Conservation (phyloP, 1,139 yeast species). For the Debaryomyces singareniensis region DNA sequence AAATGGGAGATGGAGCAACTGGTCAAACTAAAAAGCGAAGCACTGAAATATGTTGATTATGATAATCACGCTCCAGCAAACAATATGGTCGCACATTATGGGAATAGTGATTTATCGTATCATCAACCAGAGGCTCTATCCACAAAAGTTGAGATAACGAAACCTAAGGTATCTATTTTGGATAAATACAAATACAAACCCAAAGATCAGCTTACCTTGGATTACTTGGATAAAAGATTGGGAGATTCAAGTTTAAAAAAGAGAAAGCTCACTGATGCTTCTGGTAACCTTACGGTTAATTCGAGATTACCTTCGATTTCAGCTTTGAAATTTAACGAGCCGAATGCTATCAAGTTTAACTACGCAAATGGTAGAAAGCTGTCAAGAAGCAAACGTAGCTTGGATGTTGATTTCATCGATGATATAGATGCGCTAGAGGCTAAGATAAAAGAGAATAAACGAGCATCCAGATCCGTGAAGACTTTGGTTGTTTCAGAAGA, state of each 20-base stretch:
- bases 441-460: conserved; percentile 28
- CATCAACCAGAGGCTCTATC: conserved; percentile 16
- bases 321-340: background rate
- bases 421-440: conserved; percentile 37
- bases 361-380: background rate
- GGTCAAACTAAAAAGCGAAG: no score
- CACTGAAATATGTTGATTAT: no score
- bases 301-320: background rate
- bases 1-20: background rate
- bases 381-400: conserved; percentile 1
- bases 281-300: conserved; percentile 8
- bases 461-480: conserved; percentile 12
- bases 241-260: conserved; percentile 18
- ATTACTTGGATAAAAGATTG: conserved; percentile 12
- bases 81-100: conserved; percentile 29
- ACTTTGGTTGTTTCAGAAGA: conserved; percentile 35
- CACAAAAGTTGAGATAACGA: conserved; percentile 53
- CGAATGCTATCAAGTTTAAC: conserved; percentile 1
- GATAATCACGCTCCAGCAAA: conserved; percentile 6
- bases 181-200: conserved; percentile 39
- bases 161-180: conserved; percentile 48
- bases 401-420: conserved; percentile 20
- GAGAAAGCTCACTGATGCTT: conserved; percentile 33
- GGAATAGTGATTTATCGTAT: conserved; percentile 18
- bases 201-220: conserved; percentile 21